Conservation (phyloP, 2,329 filamentous ascomycete genomes). For the Clarireedia hainanense region DNA sequence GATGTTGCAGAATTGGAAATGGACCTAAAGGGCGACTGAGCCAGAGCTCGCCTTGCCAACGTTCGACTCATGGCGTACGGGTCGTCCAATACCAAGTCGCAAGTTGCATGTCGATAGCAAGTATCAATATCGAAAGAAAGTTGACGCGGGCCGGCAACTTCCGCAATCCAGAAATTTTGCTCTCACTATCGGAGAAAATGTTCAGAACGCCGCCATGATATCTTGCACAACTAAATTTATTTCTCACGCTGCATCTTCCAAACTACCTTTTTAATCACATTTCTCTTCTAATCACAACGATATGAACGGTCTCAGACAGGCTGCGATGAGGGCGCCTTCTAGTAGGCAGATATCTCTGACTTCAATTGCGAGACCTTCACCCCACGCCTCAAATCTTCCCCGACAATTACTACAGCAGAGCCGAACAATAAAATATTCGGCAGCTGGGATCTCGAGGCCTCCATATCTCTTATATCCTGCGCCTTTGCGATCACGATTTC, state of each 20-base stretch:
- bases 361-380: conserved; percentile 27
- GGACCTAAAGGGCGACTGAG: conserved; percentile 19
- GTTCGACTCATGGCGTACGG: conserved; percentile 25
- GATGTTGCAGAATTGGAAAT: conserved; percentile 11
- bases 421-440: conserved; percentile 21
- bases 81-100: neutral
- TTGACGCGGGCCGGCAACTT: conserved; percentile 16
- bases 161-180: conserved; percentile 11
- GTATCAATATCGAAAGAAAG: conserved; percentile 17
- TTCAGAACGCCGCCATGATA: conserved; percentile 16
- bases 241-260: conserved; percentile 8
- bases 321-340: conserved; percentile 20
- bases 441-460: conserved; percentile 28
- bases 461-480: conserved; percentile 33
- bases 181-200: conserved; percentile 21
- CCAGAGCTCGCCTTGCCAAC: conserved; percentile 23
- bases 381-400: conserved; percentile 25
- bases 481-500: conserved; percentile 32
- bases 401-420: conserved; percentile 31
- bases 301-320: conserved; percentile 28
- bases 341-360: conserved; percentile 22
- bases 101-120: neutral
- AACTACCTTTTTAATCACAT: conserved; percentile 2
- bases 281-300: conserved; percentile 14
- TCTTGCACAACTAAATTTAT: conserved; percentile 15